phyloP scores from a whole-genome alignment of 129 eudicot genomes.

The Mikania micrantha region DNA sequence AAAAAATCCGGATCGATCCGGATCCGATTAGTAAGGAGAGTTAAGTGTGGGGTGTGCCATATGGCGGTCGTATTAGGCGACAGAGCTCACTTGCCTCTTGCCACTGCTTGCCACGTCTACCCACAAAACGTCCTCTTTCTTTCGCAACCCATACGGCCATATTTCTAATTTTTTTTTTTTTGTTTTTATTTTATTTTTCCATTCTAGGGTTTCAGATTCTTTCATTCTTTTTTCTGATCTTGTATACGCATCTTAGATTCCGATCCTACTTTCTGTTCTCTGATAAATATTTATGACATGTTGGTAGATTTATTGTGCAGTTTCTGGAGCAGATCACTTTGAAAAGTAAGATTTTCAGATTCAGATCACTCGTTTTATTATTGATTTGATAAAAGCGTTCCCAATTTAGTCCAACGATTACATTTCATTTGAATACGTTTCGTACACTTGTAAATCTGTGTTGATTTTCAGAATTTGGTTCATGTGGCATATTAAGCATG shows the following conservation, averaged over 20 bases:
- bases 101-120: not conserved
- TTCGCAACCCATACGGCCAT: not conserved
- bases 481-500: not conserved
- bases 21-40: too few relatives aligned
- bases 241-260: constrained; percentile 25
- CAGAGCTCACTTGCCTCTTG: constrained; percentile 27
- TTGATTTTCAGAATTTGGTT: not conserved
- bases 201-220: not conserved
- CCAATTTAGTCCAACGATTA: not conserved
- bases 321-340: constrained; percentile 8
- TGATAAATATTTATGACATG: not conserved
- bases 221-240: not conserved
- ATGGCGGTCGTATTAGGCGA: constrained; percentile 17
- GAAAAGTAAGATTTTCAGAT: constrained; percentile 6
- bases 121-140: not conserved
- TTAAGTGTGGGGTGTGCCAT: too few relatives aligned
- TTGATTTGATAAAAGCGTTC: too few relatives aligned
- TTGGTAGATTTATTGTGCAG: constrained; percentile 18
- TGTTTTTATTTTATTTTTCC: not conserved
- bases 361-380: not conserved
- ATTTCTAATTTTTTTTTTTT: not conserved
- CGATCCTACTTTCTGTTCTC: constrained; percentile 11
- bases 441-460: not conserved
- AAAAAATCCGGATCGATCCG: too few relatives aligned
- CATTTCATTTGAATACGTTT: not conserved